Evolutionary conservation across 2,329 filamentous ascomycete species (phyloP).

Genomic region (Aspergillus pseudotamarii): DNA sequence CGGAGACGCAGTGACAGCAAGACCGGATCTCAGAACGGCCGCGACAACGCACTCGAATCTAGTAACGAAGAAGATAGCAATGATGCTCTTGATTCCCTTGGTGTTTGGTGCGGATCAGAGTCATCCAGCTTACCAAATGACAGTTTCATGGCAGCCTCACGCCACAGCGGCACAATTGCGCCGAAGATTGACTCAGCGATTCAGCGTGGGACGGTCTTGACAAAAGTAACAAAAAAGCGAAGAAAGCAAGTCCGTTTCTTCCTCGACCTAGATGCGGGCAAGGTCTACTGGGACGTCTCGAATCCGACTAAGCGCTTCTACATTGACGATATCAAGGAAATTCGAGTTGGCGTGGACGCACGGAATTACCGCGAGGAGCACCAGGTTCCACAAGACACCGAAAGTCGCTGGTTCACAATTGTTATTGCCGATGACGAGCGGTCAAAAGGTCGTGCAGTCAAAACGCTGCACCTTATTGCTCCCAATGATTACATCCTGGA

Average conservation of each 20-base stretch:
- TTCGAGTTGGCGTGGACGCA: constrained; percentile 79
- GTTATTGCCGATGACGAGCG: constrained; percentile 79
- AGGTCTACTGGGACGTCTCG: constrained; percentile 82
- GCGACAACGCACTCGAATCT: constrained; percentile 47
- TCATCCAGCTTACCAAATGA: constrained; percentile 43
- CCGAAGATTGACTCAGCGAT: constrained; percentile 77
- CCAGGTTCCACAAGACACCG: constrained; percentile 66
- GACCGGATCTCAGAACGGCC: constrained; percentile 63
- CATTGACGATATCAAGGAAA: constrained; percentile 92
- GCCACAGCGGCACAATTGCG: constrained; percentile 44
- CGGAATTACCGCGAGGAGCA: constrained; percentile 88
- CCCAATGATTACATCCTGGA: constrained; percentile 71
- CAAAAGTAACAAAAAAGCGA: constrained; percentile 84
- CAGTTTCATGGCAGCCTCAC: constrained; percentile 34
- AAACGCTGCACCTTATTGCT: constrained; percentile 86
- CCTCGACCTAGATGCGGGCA: constrained; percentile 80
- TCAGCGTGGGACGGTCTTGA: constrained; percentile 75
- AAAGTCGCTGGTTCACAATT: constrained; percentile 83
- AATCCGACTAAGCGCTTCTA: constrained; percentile 83
- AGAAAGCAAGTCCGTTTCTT: constrained; percentile 72
- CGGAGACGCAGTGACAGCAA: constrained; percentile 88
- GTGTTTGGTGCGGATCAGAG: constrained; percentile 46
- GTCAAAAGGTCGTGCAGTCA: constrained; percentile 69
- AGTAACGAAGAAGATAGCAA: constrained; percentile 44
- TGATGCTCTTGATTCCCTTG: constrained; percentile 49